Evolutionary conservation across 345 rosid genomes (phyloP), one percentile per base, ranked within the genome.

Genomic region (Populus tremula): DNA sequence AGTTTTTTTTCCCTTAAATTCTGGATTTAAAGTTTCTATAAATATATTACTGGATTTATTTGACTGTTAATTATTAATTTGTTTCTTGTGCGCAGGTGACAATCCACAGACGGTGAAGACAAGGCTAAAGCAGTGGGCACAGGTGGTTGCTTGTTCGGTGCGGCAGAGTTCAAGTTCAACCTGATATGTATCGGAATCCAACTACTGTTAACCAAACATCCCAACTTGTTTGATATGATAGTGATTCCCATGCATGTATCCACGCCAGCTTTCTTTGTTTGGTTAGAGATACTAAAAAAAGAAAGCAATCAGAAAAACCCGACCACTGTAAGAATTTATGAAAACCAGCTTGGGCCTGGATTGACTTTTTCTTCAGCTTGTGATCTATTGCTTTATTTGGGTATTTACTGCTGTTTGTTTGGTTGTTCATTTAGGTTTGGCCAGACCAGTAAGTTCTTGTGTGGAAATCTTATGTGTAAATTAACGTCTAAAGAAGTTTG

Each of bases 141-240:
- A 88, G 85, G 94, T 93, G 83, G 98, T 94, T 81, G 98, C 95
- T 20, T 95, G 99, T 83, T 83, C 98, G 71, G 97, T 95, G 80
- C 82, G 90, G 77, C 97, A 93, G 80, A 83, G 84, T 59, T 84
- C 95, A 13, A 65, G 85, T 70, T 80, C 35, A 69, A 68, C 70
- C 76, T 39, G 69, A 35, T 54, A 3, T 53, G 8, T 18, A 12
- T 70, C 4, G 54, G 69, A 33, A 49, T 80, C 56, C 43, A 11
- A 69, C 67, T 56, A 36, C 4, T 14, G 16, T 63, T 17, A 54
- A 41, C 41, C 36, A 25, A 23, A 54, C 45, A 35, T 50, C 63
- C 72, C 78, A 70, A 63, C 76, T 74, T 74, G 77, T 69, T 65
- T 27, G 67, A 70, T 70, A 66, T 35, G 56, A 74, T 41, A 69